Evolutionary conservation across 2,329 filamentous ascomycete genomes (phyloP).

Genomic region (Fusarium ramigenum): DNA sequence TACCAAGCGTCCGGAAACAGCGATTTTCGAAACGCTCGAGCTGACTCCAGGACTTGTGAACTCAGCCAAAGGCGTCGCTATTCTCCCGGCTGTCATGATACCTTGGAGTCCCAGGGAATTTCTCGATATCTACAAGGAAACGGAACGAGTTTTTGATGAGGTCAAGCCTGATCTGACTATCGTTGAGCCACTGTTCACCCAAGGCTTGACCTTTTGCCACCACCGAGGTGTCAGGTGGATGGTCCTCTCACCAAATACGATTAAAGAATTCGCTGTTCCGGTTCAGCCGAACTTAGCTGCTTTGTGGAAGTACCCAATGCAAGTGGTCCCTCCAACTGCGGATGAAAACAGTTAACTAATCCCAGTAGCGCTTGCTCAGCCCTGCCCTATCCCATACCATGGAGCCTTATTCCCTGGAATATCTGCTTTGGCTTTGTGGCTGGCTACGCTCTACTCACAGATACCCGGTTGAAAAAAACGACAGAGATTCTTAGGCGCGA

Average conservation of each 20-base stretch:
- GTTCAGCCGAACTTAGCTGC: not conserved
- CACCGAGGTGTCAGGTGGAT: not conserved
- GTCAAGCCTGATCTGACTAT: not conserved
- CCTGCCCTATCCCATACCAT: not conserved
- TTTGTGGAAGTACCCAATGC: not conserved
- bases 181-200: not conserved
- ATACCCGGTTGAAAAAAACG: not conserved
- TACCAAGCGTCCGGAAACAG: not conserved
- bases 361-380: not conserved
- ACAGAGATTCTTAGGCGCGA: not conserved
- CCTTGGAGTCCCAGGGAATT: not conserved
- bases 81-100: not conserved
- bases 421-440: not conserved
- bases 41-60: not conserved
- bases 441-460: not conserved
- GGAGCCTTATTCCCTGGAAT: not conserved
- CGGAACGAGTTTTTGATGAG: not conserved
- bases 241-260: not conserved
- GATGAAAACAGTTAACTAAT: fast-evolving
- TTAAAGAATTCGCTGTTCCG: not conserved
- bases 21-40: not conserved
- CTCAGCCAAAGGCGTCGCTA: not conserved
- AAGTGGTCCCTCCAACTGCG: fast-evolving
- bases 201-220: not conserved
- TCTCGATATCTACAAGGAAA: not conserved